Evolutionary conservation across 805 yeast genomes (phyloP), one percentile per base, ranked within the genome.

Genomic region (Kurtzmaniella fragi): DNA sequence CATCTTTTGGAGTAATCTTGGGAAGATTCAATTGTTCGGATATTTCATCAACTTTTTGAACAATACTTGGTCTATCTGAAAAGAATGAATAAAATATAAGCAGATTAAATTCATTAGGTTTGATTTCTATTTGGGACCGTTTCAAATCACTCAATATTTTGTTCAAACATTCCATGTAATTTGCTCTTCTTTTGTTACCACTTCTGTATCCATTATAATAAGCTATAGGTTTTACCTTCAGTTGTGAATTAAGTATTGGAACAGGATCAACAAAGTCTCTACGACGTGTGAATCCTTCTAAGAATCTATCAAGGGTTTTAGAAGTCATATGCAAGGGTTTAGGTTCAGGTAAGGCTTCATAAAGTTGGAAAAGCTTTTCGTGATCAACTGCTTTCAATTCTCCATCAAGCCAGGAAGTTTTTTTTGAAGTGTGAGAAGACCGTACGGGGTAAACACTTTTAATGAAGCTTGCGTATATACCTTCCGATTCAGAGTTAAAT

Each of bases 181-280:
- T 39, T 12, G 45, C 40, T 20, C 67, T 45, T 25, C 34, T 42
- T 4, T 36, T 42, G 16, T 56, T 41, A 45, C 52, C 55, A 16
- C 45, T 43, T n/a, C 45, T 32, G 39, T 47, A 56, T 4, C 46
- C 47, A 25, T 44, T 45, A n/a, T 39, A 17, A 2, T 42, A 28
- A 12, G 41, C 36, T 16, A 37, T 32, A 3, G 37, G 30, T 29
- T 10, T 29, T 12, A 42, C 38, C 16, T 39, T 32, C 2, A 39
- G 23, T 32, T 5, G 28, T 4, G 45, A 47, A 23, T 37, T 37
- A 26, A 36, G 34, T 4, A 56, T 43, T 3, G 46, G 39, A 20
- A 51, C 54, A 7, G 69, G 65, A 37, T 50, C 47, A 31, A 52
- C 45, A 40, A 61, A 62, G 30, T 53, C 48, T 13, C 63, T 45